Evolutionary conservation across 192 early-diverging fungal genomes (phyloP).

Genomic region (Diversispora eburnea): DNA sequence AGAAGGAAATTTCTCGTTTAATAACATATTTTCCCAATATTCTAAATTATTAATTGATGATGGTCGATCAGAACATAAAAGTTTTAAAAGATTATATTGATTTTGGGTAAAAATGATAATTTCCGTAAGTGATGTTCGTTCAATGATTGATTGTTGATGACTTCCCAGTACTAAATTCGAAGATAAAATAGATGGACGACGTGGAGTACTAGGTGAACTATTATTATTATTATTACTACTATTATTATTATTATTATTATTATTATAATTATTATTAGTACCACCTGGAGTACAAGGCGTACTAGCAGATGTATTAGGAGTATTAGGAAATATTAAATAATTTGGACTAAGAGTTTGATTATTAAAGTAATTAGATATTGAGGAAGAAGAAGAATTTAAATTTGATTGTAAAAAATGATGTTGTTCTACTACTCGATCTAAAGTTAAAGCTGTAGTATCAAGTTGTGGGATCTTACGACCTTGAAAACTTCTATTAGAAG

Average conservation of each 20-base stretch:
- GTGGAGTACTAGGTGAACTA: background rate
- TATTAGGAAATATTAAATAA: background rate
- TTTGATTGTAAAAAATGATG: conserved; percentile 11
- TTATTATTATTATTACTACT: too few relatives aligned
- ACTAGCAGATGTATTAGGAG: background rate
- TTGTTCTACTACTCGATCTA: background rate
- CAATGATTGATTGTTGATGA: conserved; percentile 5
- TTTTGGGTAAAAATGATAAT: conserved; percentile 12
- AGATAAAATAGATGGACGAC: background rate
- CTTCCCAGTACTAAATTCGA: background rate
- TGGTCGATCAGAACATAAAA: conserved; percentile 16
- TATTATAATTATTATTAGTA: too few relatives aligned
- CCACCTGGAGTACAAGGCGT: background rate
- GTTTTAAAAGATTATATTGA: conserved; percentile 9
- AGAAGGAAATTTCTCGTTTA: conserved; percentile 39
- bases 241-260: too few relatives aligned
- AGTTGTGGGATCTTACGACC: conserved; percentile 5
- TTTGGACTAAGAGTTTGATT: too few relatives aligned
- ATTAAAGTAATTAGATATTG: too few relatives aligned
- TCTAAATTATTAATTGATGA: conserved; percentile 27
- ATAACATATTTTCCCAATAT: conserved; percentile 37
- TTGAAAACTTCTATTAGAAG: background rate
- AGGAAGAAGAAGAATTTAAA: background rate
- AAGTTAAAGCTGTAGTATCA: background rate
- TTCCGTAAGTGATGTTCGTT: conserved; percentile 17